Evolutionary conservation across 495 filamentous ascomycete genomes (phyloP), one percentile per base, ranked within the genome.

Genomic region (Oleoguttula mirabilis): DNA sequence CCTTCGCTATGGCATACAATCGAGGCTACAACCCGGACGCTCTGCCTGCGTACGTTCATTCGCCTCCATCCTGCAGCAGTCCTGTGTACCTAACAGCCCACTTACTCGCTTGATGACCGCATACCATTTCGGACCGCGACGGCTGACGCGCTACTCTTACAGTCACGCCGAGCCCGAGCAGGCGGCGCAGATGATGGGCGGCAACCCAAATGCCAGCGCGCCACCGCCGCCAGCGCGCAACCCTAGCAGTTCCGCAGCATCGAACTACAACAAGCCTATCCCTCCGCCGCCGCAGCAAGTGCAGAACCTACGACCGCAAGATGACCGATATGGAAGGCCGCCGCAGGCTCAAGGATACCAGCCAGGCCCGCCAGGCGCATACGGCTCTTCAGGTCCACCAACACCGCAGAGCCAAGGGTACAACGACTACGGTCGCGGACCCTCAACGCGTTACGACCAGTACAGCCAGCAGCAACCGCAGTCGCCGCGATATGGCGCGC

Each of bases 1-100:
- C n/a, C n/a, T n/a, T n/a, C n/a, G n/a, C n/a, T n/a, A 98, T 96
- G 90, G 90, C 90, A 22, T 96, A 98, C 72, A 94, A 92, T 60
- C 76, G 79, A 5, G 72, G 75, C 31, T 86, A 82, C 65, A 95
- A 98, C 57, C 88, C 88, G n/a, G 92, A 98, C 67, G 84, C 86
- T 62, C 76, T 98, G 45, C 90, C 90, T 61, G 85, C 86, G 80
- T 93, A 68, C 76, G 86, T 77, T 2, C 2, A 7, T 7, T 28
- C 25, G n/a, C n/a, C n/a, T n/a, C n/a, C n/a, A n/a, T n/a, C n/a
- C n/a, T n/a, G n/a, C n/a, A n/a, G n/a, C n/a, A n/a, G n/a, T n/a
- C n/a, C n/a, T n/a, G n/a, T n/a, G n/a, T n/a, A n/a, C n/a, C n/a
- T n/a, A n/a, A n/a, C n/a, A n/a, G n/a, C n/a, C n/a, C n/a, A n/a